These are phyloP conservation scores for Lactarius hengduanensis DNA, from an alignment of 768 basidiomycete species.

Conservation along the genomic window DNA sequence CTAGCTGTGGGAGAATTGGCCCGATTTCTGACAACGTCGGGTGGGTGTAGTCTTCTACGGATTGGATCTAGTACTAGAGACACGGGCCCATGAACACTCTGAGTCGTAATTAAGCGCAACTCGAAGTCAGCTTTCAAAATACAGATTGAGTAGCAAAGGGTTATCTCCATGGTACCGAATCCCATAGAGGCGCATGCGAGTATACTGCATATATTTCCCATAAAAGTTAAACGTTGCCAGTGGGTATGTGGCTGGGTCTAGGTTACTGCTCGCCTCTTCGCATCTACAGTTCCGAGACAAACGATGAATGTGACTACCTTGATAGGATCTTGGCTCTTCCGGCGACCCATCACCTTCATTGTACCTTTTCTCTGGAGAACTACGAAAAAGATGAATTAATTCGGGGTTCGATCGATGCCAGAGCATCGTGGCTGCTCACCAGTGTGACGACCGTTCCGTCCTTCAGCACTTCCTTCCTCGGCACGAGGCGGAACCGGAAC, in stretches of 20 bases:
- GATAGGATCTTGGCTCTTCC: neutral
- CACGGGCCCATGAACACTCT: neutral
- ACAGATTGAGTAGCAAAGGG: neutral
- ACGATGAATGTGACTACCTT: neutral
- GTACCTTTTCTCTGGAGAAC: conserved; percentile 20
- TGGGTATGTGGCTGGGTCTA: neutral
- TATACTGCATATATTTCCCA: too few species aligned
- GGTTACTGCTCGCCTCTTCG: neutral
- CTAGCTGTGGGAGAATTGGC: neutral
- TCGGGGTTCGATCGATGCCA: neutral
- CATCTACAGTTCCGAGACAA: neutral
- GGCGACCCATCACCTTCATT: neutral
- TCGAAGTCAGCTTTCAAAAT: neutral
- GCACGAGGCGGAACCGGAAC: conserved; percentile 48
- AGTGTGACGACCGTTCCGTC: conserved; percentile 56
- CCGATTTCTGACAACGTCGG: neutral
- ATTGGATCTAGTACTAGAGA: neutral
- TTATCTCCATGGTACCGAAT: neutral
- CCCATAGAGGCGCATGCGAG: neutral
- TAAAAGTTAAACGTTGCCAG: too few species aligned
- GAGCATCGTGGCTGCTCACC: conserved; percentile 37
- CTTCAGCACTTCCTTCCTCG: conserved; percentile 46
- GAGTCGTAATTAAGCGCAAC: neutral
- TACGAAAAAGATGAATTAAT: neutral
- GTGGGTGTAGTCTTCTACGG: neutral